Base-by-base conservation (phyloP, 305 asterid genomes). In the Fraxinus paxiana region DNA sequence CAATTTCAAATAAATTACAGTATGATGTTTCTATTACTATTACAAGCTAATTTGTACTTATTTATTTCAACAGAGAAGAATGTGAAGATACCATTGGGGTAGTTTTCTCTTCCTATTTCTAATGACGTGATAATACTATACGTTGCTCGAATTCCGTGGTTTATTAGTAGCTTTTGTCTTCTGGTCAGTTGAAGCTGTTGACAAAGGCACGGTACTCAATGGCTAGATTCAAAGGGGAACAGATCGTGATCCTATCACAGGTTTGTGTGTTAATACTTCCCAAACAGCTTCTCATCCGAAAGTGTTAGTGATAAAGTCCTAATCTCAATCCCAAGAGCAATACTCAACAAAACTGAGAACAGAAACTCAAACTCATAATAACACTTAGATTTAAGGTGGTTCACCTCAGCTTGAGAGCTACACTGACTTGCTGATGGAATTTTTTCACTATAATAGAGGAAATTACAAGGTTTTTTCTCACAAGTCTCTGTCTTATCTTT, bases 41-140 rank as follows among this genome's bases (percentile, higher is more conserved):
- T 70, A 59, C 35, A 79, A 30, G 18, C 77, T 82, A 22, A 43
- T 71, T 63, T 82, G 63, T 75, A 80, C 82, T 85, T 84, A 18
- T 88, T 85, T 84, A 26, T 88, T 84, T 84, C 77, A 74, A 77
- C 93, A 96, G 99, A 85, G 98, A 91, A 83, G 98, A 96, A 85
- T 89, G 97, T 75, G 99, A 96, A 90, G 98, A 96, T 81, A 88
- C 88, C 91, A 90, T 96, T 38, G 99, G 99, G 94, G 99, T 96
- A 90, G 75, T 84, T 48, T 82, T 81, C 73, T 22, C 10, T 67
- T 41, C 33, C 4, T 30, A 22, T 6, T 35, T 76, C 8, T 56
- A 70, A 15, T 31, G 87, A 86, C 30, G 87, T 88, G 5, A 43
- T 81, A 88, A 24, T 86, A 88, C 74, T 86, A 89, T 61, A 86